phyloP scores from a whole-genome alignment of 176 grass and related monocot genomes.

The Lolium rigidum region DNA sequence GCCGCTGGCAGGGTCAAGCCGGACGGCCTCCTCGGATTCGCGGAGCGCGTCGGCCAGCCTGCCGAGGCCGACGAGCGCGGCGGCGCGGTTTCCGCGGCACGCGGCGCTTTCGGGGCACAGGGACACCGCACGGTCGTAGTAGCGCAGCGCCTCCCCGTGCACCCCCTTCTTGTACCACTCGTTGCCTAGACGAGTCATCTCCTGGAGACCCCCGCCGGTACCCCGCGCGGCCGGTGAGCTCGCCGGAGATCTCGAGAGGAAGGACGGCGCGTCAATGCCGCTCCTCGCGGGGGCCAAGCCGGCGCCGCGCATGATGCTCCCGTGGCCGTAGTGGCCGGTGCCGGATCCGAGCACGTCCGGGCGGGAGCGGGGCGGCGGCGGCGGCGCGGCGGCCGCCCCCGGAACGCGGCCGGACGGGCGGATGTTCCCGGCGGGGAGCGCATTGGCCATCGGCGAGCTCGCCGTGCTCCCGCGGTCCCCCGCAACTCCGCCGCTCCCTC shows the following conservation, averaged over 20 bases:
- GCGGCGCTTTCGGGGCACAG: conserved; percentile 75
- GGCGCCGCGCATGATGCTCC: conserved; percentile 81
- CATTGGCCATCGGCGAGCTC: conserved; percentile 85
- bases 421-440: conserved; percentile 85
- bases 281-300: conserved; percentile 35
- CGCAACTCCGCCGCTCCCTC: conserved; percentile 46
- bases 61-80: conserved; percentile 76
- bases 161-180: conserved; percentile 80
- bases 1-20: conserved; percentile 72
- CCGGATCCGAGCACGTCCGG: conserved; percentile 89
- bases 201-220: conserved; percentile 55
- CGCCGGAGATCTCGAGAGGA: conserved; percentile 33
- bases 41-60: conserved; percentile 66
- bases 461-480: conserved; percentile 67
- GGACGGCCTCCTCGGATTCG: conserved; percentile 79
- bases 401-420: conserved; percentile 78
- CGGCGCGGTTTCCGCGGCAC: conserved; percentile 79
- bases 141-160: conserved; percentile 70
- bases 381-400: conserved; percentile 31
- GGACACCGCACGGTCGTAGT: conserved; percentile 74
- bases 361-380: conserved; percentile 54
- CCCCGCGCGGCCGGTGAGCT: conserved; percentile 19
- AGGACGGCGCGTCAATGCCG: conserved; percentile 41
- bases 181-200: conserved; percentile 75
- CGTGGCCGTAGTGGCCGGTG: conserved; percentile 90